A percentile compares a stretch with the other conserved stretches of the same genome.
phyloP scores from a whole-genome alignment of 371 early-diverging fungal species.

The Entomophthora muscae region DNA sequence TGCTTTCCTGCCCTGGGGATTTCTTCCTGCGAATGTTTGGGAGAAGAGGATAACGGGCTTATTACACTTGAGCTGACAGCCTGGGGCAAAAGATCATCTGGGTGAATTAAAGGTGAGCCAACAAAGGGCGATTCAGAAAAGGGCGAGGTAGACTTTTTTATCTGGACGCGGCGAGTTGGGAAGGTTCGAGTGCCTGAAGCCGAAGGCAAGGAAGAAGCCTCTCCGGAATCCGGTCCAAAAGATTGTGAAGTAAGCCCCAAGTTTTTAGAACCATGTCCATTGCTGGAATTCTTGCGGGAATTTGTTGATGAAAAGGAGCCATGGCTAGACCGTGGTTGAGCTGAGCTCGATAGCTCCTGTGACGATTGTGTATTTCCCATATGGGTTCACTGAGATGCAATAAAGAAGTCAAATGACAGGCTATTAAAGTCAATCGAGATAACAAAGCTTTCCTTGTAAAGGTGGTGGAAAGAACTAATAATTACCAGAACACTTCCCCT shows the following conservation, averaged over 20 bases:
- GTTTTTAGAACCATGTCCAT: neutral
- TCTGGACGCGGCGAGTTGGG: neutral
- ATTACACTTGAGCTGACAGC: neutral
- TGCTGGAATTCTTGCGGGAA: neutral
- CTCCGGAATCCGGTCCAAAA: neutral
- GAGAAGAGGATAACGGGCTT: neutral
- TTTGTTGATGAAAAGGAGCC: neutral
- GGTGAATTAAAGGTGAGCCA: conserved; percentile 7
- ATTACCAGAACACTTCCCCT: too few relatives aligned
- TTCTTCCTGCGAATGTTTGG: neutral
- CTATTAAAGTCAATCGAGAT: neutral
- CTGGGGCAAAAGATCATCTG: neutral
- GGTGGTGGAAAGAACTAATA: too few relatives aligned
- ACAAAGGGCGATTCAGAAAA: conserved; percentile 9
- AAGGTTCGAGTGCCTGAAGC: neutral
- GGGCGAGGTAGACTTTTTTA: neutral
- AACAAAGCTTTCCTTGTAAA: neutral
- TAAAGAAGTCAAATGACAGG: neutral
- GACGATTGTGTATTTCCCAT: neutral
- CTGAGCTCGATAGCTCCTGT: neutral
- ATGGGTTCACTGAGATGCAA: neutral
- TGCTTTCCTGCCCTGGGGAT: too few relatives aligned
- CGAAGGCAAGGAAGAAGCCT: neutral
- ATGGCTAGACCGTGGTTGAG: neutral
- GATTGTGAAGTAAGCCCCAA: neutral